Evolutionary conservation across 176 grass and related monocot genomes (phyloP).

Genomic region (Cymbopogon citratus): DNA sequence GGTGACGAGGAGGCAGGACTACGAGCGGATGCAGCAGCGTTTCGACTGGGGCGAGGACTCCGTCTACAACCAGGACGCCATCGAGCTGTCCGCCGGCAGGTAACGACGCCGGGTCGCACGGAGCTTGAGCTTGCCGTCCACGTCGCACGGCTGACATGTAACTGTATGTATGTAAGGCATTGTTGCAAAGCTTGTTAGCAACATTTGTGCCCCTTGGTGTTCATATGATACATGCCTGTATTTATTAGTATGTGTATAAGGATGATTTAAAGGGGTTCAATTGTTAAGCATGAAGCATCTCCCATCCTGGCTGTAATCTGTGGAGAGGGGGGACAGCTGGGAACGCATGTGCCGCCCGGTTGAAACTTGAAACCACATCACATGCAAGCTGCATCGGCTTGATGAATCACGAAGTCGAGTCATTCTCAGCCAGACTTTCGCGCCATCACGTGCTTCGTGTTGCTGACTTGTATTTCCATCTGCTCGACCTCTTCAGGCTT

Average conservation of each 20-base stretch:
- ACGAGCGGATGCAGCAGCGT: constrained; percentile 67
- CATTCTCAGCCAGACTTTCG: not conserved
- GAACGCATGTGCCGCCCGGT: not conserved
- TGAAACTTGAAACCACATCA: not conserved
- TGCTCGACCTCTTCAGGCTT: not conserved
- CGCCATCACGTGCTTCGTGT: not conserved
- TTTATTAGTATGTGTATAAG: not conserved
- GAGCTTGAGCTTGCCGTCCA: not conserved
- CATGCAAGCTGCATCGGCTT: not conserved
- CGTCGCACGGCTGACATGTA: not conserved
- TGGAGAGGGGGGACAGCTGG: not conserved
- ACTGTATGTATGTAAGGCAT: not conserved
- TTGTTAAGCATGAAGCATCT: not conserved
- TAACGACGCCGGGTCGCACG: not conserved
- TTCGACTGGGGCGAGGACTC: constrained; percentile 92
- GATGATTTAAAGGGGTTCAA: not conserved
- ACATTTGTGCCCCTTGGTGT: not conserved
- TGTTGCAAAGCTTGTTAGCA: not conserved
- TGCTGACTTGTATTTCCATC: not conserved
- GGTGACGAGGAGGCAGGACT: constrained; percentile 69
- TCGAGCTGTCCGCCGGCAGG: constrained; percentile 69
- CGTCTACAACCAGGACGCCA: constrained; percentile 72
- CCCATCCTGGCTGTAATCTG: not conserved
- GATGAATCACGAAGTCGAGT: constrained; percentile 14
- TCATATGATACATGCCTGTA: not conserved